Evolutionary conservation across 129 eudicot species (phyloP).

Genomic region (Helianthus tuberosus): DNA sequence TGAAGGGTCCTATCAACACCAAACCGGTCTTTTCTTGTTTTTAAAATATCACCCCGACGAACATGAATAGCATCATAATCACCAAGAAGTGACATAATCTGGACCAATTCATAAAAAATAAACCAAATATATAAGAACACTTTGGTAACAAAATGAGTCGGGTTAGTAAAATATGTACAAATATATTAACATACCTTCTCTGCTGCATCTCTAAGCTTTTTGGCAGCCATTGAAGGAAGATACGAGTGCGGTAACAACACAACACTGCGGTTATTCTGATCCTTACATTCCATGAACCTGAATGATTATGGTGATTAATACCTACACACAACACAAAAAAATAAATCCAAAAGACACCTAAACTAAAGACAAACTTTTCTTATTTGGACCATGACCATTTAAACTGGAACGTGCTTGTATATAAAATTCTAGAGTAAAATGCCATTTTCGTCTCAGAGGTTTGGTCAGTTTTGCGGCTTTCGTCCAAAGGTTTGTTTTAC

Average conservation of each 20-base stretch:
- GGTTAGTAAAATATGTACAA: neutral
- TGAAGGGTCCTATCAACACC: too few relatives aligned
- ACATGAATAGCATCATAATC: too few relatives aligned
- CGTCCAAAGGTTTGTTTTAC: too few relatives aligned
- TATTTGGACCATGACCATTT: neutral
- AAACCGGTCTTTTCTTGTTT: too few relatives aligned
- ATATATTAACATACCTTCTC: constrained; percentile 48
- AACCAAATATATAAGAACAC: constrained; percentile 3
- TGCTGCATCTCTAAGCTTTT: too few relatives aligned
- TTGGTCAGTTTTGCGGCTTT: too few relatives aligned
- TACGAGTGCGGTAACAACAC: constrained; percentile 82
- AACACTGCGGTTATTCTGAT: constrained; percentile 77
- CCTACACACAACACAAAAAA: constrained; percentile 56
- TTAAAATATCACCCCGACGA: too few relatives aligned
- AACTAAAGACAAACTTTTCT: neutral
- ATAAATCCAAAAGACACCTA: constrained; percentile 32
- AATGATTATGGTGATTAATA: constrained; percentile 65
- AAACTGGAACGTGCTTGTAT: constrained; percentile 5
- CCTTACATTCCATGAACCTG: constrained; percentile 99
- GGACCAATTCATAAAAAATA: too few relatives aligned
- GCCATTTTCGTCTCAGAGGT: too few relatives aligned
- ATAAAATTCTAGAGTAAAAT: neutral
- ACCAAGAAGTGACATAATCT: too few relatives aligned
- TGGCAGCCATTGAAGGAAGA: constrained; percentile 98
- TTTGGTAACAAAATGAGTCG: constrained; percentile 1